Conservation (phyloP, 2,329 filamentous ascomycete species). For the Aphanoascus verrucosus region DNA sequence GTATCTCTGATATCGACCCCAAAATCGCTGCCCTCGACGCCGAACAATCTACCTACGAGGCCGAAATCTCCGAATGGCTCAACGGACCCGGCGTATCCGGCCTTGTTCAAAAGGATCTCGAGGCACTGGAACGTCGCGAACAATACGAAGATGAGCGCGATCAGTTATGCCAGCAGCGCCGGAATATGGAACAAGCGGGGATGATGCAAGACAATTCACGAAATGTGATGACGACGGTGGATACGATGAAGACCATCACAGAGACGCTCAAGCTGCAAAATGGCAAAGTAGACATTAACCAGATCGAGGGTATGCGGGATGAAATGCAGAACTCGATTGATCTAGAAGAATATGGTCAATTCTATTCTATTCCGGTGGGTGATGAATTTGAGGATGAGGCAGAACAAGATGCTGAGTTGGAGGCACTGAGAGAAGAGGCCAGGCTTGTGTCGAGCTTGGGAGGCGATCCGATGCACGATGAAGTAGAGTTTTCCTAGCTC, state of each 20-base stretch:
- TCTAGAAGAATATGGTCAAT: slow-evolving; percentile 95
- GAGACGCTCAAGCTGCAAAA: slow-evolving; percentile 89
- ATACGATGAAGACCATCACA: slow-evolving; percentile 93
- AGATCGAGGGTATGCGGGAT: slow-evolving; percentile 95
- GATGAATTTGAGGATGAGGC: slow-evolving; percentile 97
- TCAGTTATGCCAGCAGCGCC: slow-evolving; percentile 84
- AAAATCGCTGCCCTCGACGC: slow-evolving; percentile 87
- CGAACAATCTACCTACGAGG: slow-evolving; percentile 78
- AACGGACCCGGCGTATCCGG: slow-evolving; percentile 89
- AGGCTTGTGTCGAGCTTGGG: slow-evolving; percentile 64
- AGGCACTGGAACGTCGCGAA: slow-evolving; percentile 84
- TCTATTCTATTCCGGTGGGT: slow-evolving; percentile 80
- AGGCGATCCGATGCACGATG: slow-evolving; percentile 61
- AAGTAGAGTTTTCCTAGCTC: slow-evolving; percentile 70
- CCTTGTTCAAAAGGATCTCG: slow-evolving; percentile 86
- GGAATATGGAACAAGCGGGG: slow-evolving; percentile 98
- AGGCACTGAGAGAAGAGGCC: slow-evolving; percentile 88
- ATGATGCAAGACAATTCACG: slow-evolving; percentile 99
- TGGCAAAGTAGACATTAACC: slow-evolving; percentile 92
- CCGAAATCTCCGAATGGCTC: slow-evolving; percentile 81
- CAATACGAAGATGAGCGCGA: slow-evolving; percentile 91
- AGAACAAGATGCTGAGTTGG: slow-evolving; percentile 89
- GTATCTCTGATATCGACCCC: slow-evolving; percentile 79
- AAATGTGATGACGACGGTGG: slow-evolving; percentile 96
- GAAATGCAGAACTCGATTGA: slow-evolving; percentile 99